A percentile compares a stretch with the other conserved stretches of the same genome.
These are phyloP conservation scores for Candida ortonii DNA, from an alignment of 805 yeast genomes.

Conservation along the genomic window DNA sequence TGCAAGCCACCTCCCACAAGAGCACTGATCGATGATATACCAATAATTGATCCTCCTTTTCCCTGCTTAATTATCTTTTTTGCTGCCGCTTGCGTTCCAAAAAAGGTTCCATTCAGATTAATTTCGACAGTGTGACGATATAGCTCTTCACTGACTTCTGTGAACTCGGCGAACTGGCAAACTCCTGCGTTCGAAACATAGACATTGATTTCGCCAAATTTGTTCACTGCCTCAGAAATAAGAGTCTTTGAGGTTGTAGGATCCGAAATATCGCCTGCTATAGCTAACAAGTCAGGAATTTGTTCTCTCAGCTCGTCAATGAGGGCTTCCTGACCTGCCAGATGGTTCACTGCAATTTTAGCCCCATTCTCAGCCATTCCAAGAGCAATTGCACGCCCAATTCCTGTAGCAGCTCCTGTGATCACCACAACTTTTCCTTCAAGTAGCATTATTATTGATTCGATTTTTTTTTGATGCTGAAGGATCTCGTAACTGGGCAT, in stretches of 20 bases:
- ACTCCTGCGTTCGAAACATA: slow-evolving; percentile 48
- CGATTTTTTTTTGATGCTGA: neutral
- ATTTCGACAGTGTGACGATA: slow-evolving; percentile 36
- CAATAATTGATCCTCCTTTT: slow-evolving; percentile 47
- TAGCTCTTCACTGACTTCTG: slow-evolving; percentile 38
- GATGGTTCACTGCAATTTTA: slow-evolving; percentile 37
- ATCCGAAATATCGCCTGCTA: slow-evolving; percentile 43
- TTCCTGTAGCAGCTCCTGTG: slow-evolving; percentile 47
- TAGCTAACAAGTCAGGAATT: slow-evolving; percentile 33
- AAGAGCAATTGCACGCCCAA: slow-evolving; percentile 43
- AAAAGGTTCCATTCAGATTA: slow-evolving; percentile 44
- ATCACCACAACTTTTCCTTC: slow-evolving; percentile 38
- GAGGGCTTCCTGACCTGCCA: slow-evolving; percentile 21
- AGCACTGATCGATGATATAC: slow-evolving; percentile 41
- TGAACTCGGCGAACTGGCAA: slow-evolving; percentile 40
- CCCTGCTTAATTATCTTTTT: slow-evolving; percentile 44
- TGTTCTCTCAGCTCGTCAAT: slow-evolving; percentile 26
- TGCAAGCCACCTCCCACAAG: slow-evolving; percentile 46
- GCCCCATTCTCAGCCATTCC: slow-evolving; percentile 44
- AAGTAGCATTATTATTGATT: slow-evolving; percentile 15
- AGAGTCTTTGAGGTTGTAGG: slow-evolving; percentile 37
- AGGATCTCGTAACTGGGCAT: no score
- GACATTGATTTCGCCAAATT: slow-evolving; percentile 40
- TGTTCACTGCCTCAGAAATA: slow-evolving; percentile 32
- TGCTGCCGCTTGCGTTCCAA: slow-evolving; percentile 47